phyloP scores from a whole-genome alignment of 768 basidiomycete genomes.

The Cystobasidium ongulense region DNA sequence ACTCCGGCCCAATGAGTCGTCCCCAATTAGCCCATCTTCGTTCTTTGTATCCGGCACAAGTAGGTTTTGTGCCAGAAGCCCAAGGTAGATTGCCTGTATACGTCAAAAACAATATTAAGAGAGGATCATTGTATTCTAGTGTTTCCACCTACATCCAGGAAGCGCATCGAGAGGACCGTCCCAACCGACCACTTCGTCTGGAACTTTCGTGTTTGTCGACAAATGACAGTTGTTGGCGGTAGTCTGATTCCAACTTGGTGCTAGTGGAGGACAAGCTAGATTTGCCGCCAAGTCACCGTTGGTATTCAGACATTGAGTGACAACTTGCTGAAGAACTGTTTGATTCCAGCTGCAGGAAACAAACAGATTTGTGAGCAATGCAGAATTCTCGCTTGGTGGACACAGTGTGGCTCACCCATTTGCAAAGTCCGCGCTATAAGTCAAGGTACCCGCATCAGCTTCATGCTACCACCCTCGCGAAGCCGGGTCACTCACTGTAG shows the following conservation, averaged over 20 bases:
- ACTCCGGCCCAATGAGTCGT: slow-evolving; percentile 5
- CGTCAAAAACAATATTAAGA: background rate
- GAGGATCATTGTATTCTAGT: background rate
- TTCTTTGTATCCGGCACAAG: slow-evolving; percentile 9
- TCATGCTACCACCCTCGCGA: no score
- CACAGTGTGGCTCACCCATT: background rate
- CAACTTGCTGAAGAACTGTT: slow-evolving; percentile 11
- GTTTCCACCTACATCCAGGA: slow-evolving; percentile 3
- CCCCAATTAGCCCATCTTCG: slow-evolving; percentile 2
- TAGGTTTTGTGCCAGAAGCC: slow-evolving; percentile 3
- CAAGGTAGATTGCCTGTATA: slow-evolving; percentile 4
- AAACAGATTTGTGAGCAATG: background rate
- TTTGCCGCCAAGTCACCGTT: background rate
- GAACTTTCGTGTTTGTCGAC: background rate
- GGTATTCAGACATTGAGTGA: background rate
- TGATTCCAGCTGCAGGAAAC: slow-evolving; percentile 7
- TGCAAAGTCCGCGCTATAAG: slow-evolving; percentile 17
- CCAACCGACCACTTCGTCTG: slow-evolving; percentile 23
- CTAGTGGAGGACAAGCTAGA: slow-evolving; percentile 6
- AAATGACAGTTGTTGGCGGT: slow-evolving; percentile 17
- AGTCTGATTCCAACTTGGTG: slow-evolving; percentile 10
- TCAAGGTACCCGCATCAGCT: no score
- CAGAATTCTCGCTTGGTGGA: background rate
- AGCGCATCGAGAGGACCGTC: background rate
- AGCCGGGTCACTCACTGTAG: slow-evolving; percentile 26